A percentile compares a stretch with the other conserved stretches of the same genome.
Conservation (phyloP, 1,284 basidiomycete genomes). For the Ceratobasidium sp. region DNA sequence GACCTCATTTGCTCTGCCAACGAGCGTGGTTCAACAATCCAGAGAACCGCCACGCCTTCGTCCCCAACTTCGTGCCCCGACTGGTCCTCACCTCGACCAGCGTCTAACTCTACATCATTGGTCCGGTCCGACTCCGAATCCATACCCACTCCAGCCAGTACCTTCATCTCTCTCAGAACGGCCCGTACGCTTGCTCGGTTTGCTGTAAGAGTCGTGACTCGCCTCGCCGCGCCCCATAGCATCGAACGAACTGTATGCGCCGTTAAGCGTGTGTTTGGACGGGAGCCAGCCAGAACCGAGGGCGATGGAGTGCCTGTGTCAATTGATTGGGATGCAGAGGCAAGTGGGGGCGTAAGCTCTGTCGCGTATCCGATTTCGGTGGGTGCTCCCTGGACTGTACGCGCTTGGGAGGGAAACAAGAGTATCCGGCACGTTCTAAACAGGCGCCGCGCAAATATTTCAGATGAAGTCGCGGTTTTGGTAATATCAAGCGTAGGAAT, state of each 20-base stretch:
- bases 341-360: slow-evolving; percentile 23
- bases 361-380: slow-evolving; percentile 26
- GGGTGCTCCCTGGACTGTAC: background rate
- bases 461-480: slow-evolving; percentile 24
- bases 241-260: slow-evolving; percentile 78
- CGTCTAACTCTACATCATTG: slow-evolving; percentile 9
- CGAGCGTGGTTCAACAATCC: slow-evolving; percentile 80
- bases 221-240: slow-evolving; percentile 73
- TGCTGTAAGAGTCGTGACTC: slow-evolving; percentile 86
- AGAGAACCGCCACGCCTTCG: slow-evolving; percentile 66
- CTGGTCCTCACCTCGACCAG: slow-evolving; percentile 33
- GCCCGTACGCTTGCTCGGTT: slow-evolving; percentile 81
- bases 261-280: slow-evolving; percentile 69
- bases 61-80: slow-evolving; percentile 44
- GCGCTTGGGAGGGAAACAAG: slow-evolving; percentile 19
- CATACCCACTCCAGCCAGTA: slow-evolving; percentile 53
- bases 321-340: slow-evolving; percentile 15
- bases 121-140: slow-evolving; percentile 47
- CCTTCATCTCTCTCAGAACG: slow-evolving; percentile 71
- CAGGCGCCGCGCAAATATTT: slow-evolving; percentile 35
- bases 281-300: slow-evolving; percentile 35
- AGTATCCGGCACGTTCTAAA: slow-evolving; percentile 30
- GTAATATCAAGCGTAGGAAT: slow-evolving; percentile 49
- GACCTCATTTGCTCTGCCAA: slow-evolving; percentile 75
- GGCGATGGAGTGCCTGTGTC: slow-evolving; percentile 35